Evolutionary conservation across 164 flowering plant genomes (phyloP).

Genomic region (Platanus orientalis): DNA sequence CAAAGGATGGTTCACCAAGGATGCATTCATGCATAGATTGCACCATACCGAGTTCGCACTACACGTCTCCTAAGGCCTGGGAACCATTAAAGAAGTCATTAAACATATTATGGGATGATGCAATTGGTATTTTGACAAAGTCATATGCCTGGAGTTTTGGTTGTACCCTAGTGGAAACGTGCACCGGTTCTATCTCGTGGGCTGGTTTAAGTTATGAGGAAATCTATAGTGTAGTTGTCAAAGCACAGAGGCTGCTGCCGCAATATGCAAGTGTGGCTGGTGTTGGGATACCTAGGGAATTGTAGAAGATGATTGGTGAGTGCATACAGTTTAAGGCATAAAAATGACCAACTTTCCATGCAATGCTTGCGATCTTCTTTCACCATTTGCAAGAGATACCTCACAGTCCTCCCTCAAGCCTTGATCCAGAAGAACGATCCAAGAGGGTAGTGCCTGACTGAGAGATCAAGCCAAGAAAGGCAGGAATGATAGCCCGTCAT

Average conservation of each 20-base stretch:
- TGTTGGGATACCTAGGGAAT: constrained; percentile 93
- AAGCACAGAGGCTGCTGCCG: constrained; percentile 72
- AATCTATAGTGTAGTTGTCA: constrained; percentile 81
- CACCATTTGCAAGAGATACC: constrained; percentile 96
- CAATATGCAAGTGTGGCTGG: constrained; percentile 98
- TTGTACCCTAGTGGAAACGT: constrained; percentile 97
- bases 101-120: constrained; percentile 89
- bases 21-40: constrained; percentile 96
- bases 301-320: constrained; percentile 99
- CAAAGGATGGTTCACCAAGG: constrained; percentile 60
- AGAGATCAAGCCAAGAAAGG: no score
- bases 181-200: constrained; percentile 99
- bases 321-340: constrained; percentile 91
- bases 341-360: constrained; percentile 79
- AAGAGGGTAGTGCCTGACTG: no score
- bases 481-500: no score
- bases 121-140: constrained; percentile 82
- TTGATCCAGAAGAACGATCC: no score
- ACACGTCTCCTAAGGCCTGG: constrained; percentile 99
- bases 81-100: constrained; percentile 88
- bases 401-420: constrained; percentile 91
- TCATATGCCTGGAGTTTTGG: constrained; percentile 99
- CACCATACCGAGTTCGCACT: constrained; percentile 87
- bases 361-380: constrained; percentile 82
- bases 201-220: constrained; percentile 90